These are phyloP conservation scores for Dactylellina parvicollis DNA, from an alignment of 2,329 filamentous ascomycete species.

Conservation along the genomic window DNA sequence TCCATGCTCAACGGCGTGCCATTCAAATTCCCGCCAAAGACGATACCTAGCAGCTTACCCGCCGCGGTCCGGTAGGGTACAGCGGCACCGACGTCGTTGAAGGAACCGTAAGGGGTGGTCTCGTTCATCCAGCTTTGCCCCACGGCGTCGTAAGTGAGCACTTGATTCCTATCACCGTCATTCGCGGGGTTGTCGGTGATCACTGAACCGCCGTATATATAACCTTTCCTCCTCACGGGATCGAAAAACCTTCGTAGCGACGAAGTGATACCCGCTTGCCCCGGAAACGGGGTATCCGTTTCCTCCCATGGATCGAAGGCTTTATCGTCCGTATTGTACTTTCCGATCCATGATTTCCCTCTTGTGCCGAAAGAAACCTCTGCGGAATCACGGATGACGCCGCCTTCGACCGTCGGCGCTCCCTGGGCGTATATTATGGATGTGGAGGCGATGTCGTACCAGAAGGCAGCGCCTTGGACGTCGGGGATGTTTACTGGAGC, in stretches of 20 bases:
- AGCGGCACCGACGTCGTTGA: conserved; percentile 18
- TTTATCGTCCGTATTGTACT: conserved; percentile 2
- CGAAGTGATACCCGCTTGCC: conserved; percentile 4
- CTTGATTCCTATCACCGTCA: conserved; percentile 10
- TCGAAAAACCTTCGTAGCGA: conserved; percentile 22
- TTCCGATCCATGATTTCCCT: conserved; percentile 29
- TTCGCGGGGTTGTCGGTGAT: neutral
- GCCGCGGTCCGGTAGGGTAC: conserved; percentile 8
- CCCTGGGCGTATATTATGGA: conserved; percentile 35
- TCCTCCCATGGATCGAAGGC: conserved; percentile 19
- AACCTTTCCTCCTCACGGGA: conserved; percentile 23
- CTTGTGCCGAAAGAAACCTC: conserved; percentile 15
- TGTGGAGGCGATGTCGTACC: conserved; percentile 10
- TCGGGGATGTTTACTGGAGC: conserved; percentile 28
- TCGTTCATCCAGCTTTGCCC: conserved; percentile 14
- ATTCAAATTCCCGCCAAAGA: conserved; percentile 31
- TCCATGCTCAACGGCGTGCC: conserved; percentile 37
- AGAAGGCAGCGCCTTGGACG: conserved; percentile 32
- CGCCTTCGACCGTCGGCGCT: conserved; percentile 21
- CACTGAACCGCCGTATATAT: conserved; percentile 26
- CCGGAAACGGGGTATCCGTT: conserved; percentile 29
- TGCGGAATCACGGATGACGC: conserved; percentile 15
- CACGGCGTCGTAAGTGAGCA: conserved; percentile 27
- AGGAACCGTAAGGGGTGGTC: conserved; percentile 17
- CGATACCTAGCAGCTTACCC: conserved; percentile 10